phyloP scores from a whole-genome alignment of 768 basidiomycete species.

The Kwoniella heveanensis region DNA sequence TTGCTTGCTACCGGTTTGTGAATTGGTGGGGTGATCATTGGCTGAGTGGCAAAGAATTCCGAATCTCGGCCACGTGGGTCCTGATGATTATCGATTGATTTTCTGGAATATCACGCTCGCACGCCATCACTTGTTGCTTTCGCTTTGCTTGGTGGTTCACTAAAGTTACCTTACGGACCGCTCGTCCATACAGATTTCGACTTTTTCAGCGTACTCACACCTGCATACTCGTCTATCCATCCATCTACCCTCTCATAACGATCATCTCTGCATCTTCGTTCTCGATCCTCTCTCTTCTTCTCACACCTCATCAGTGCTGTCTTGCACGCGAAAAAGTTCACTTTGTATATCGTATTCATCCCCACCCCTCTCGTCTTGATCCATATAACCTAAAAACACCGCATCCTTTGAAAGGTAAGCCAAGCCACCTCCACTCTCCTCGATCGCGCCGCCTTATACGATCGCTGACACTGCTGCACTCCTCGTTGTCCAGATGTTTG shows the following conservation, averaged over 20 bases:
- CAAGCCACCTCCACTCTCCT: conserved; percentile 12
- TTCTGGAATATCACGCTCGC: conserved; percentile 12
- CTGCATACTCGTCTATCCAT: background rate
- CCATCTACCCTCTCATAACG: background rate
- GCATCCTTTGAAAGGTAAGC: conserved; percentile 22
- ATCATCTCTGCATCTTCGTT: background rate
- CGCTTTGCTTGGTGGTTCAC: no score
- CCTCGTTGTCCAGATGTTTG: conserved; percentile 23
- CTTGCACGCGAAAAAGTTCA: background rate
- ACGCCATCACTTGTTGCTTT: conserved; percentile 13
- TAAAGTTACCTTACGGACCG: background rate
- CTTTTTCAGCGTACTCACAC: conserved; percentile 7
- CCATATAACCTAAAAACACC: background rate
- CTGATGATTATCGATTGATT: background rate
- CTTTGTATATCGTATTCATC: background rate
- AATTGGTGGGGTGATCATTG: background rate
- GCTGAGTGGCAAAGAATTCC: conserved; percentile 9
- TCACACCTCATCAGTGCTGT: background rate
- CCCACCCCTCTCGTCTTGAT: background rate
- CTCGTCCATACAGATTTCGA: conserved; percentile 18
- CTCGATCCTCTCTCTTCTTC: conserved; percentile 1
- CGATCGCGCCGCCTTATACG: conserved; percentile 3
- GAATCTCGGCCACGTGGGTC: conserved; percentile 17
- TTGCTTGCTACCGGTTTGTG: background rate
- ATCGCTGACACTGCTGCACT: background rate